phyloP scores from a whole-genome alignment of 2,329 filamentous ascomycete genomes.

The Dothistroma septosporum region DNA sequence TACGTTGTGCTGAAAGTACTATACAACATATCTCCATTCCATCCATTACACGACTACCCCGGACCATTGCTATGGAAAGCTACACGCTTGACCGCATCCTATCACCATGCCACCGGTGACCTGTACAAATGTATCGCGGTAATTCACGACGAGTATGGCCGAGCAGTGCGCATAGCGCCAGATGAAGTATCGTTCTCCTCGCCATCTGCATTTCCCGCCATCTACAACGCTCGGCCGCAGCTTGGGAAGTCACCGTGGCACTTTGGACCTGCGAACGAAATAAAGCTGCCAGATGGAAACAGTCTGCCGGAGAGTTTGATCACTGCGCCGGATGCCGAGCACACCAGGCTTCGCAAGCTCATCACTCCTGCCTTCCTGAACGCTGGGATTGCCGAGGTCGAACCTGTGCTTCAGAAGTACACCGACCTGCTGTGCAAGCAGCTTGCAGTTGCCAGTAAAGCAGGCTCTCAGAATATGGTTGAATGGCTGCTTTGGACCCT shows the following conservation, averaged over 20 bases:
- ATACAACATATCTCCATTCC: slow-evolving; percentile 27
- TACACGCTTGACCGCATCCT: slow-evolving; percentile 19
- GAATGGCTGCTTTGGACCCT: slow-evolving; percentile 80
- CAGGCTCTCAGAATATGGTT: slow-evolving; percentile 66
- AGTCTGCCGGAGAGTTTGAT: slow-evolving; percentile 20
- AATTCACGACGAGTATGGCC: slow-evolving; percentile 26
- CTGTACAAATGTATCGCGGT: slow-evolving; percentile 24
- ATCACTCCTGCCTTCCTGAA: slow-evolving; percentile 24
- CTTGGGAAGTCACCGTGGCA: slow-evolving; percentile 20
- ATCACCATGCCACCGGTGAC: slow-evolving; percentile 22
- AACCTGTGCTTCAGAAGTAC: slow-evolving; percentile 24
- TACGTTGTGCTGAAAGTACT: slow-evolving; percentile 1
- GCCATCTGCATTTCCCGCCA: slow-evolving; percentile 24
- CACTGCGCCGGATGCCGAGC: slow-evolving; percentile 21
- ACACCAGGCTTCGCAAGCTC: slow-evolving; percentile 18
- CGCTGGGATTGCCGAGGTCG: slow-evolving; percentile 21
- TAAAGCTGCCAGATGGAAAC: slow-evolving; percentile 4
- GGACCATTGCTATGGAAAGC: slow-evolving; percentile 23
- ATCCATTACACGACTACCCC: slow-evolving; percentile 24
- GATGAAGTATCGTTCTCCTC: slow-evolving; percentile 29
- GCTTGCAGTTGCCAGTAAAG: slow-evolving; percentile 36
- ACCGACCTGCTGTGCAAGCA: slow-evolving; percentile 17
- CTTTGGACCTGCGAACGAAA: slow-evolving; percentile 11
- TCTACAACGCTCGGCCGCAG: slow-evolving; percentile 27
- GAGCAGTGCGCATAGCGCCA: slow-evolving; percentile 29